Evolutionary conservation across 1,284 basidiomycete genomes (phyloP), one percentile per base, ranked within the genome.

Genomic region (Bondarzewia mesenterica): DNA sequence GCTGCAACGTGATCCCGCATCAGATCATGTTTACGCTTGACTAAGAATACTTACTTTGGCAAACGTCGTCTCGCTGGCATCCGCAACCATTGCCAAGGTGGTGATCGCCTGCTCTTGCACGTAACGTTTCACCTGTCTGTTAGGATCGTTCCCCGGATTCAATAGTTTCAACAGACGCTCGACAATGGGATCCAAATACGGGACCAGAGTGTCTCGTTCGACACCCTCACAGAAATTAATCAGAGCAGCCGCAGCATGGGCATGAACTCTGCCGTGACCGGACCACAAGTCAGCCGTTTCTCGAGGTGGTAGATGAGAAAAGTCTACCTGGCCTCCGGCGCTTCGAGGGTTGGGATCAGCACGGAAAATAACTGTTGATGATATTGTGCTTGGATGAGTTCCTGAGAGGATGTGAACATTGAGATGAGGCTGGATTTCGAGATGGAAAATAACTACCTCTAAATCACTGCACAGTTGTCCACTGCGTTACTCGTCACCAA

Each of bases 181-280:
- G 23, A 93, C 82, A 54, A 90, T 82, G 0, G 78, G 74, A 48
- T 90, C 87, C 14, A 93, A 75, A 61, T 88, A 89, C 0, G 83
- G 83, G 1, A 84, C 57, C 2, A 90, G 74, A 0, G 77, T 80
- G 16, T 84, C 75, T n/a, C 78, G 73, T 54, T 80, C 82, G 26
- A 87, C 84, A 35, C 85, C 85, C 61, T 91, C 85, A 63, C 87
- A 93, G 65, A 92, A 92, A 63, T 92, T 92, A 59, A 91, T 89
- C n/a, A 92, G 71, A 0, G 87, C 87, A 0, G 89, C 84, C 0
- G 88, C 87, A 0, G 89, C 87, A 56, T 93, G 90, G 0, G 87
- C 74, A 52, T 89, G 87, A 0, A 93, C 89, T 25, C 89, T 89
- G 56, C 20, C 6, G 20, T 22, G 10, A 18, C 12, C 3, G 21